Base-by-base conservation (phyloP, 306 rosid genomes). In the Castanospermum australe region DNA sequence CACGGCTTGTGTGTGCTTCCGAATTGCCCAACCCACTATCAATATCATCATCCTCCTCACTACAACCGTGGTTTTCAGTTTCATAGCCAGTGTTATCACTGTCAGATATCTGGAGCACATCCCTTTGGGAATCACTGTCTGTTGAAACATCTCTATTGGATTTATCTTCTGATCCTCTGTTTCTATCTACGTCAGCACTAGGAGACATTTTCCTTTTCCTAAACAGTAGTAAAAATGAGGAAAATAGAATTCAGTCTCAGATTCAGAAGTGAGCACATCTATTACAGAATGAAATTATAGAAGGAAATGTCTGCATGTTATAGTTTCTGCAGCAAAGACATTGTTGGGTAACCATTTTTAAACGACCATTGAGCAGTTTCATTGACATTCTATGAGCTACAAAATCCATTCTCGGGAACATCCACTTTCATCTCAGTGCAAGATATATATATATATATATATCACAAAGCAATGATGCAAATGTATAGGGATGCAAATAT, bases 51-150 rank as follows among this genome's bases (percentile, higher is more conserved):
- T 86, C 83, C 18, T 81, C 83, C 51, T 66, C 55, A 2, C 77
- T 71, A 21, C 59, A 20, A 56, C 69, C 68, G 41, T 22, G 75
- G 57, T 86, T 84, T 10, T 83, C 78, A 52, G 38, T 63, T 36
- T 61, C 84, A 0, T 84, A 68, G 22, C 76, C 86, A 86, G 77
- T 24, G 22, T 82, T 87, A 4, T 87, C 91, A 59, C 66, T 56
- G 24, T 60, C 83, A 25, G 57, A 77, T 30, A 82, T 70, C 9
- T 61, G 57, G 20, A 44, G 56, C 67, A 68, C 61, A 20, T 81
- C 84, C 32, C 54, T 67, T 21, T 64, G 45, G 7, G 85, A 77
- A 83, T 79, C 89, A 65, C 83, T 67, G 22, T 84, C 87, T 18
- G 39, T 44, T 9, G 85, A 67, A 35, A 78, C 80, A 22, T 64